Evolutionary conservation across 208 protist genomes (phyloP), one percentile per base, ranked within the genome.

Genomic region (Acanthamoeba quina): DNA sequence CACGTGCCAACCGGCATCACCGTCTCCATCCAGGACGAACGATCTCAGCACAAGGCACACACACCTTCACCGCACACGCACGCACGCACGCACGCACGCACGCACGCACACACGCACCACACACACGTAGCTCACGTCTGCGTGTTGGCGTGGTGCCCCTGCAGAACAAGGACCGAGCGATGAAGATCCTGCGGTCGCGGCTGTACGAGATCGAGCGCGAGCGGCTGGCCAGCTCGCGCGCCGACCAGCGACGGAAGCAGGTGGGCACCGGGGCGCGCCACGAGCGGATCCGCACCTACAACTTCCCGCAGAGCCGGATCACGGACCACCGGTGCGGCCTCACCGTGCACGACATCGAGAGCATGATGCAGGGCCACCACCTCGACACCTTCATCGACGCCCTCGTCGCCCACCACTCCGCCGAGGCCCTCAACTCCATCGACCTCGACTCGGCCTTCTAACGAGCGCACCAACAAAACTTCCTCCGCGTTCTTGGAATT

Each of bases 211-310:
- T 37, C 1, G 92, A 98, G 83, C 34, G 85, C n/a, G 47, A 95
- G 78, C 37, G 94, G 60, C 26, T 94, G 6, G 26, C 56, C 1
- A n/a, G 24, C 7, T 94, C 96, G 58, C 93, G 95, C 17, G 26
- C 34, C 3, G 37, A 47, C 2, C 56, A 83, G 17, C 85, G 97
- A 78, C 56, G 66, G 0, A 76, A 95, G 60, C 95, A 95, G 74
- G 47, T 96, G 31, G 70, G 58, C 58, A 93, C 49, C 9, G 97
- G 95, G 2, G 56, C 26, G 15, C 49, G 97, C 26, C 95, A 86
- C 2, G 97, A 98, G 76, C 64, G 96, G 9, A 97, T 98, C 72
- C 94, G 97, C 60, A 98, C 97, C 3, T 98, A 98, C 86, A 98
- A 98, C 72, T 97, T 95, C 34, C 92, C 95, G n/a, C 93, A 68